These are phyloP conservation scores for Daldinia bambusicola DNA, from an alignment of 495 filamentous ascomycete species.

Conservation along the genomic window DNA sequence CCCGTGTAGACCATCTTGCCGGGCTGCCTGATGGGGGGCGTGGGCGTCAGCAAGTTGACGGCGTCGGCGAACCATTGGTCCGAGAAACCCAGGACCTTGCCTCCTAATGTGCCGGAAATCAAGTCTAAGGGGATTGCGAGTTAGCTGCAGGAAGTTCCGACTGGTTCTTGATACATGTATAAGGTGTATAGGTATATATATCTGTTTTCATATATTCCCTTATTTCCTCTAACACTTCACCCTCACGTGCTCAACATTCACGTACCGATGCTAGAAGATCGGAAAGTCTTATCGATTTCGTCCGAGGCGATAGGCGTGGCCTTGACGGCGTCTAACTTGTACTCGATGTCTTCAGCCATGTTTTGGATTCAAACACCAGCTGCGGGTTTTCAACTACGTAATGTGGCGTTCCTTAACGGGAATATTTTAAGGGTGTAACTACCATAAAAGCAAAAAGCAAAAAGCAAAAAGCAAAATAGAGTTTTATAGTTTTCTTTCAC, in stretches of 20 bases:
- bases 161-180: too few relatives aligned
- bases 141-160: conserved; percentile 23
- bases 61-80: conserved; percentile 93
- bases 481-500: not conserved
- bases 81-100: conserved; percentile 77
- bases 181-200: too few relatives aligned
- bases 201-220: too few relatives aligned
- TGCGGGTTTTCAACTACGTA: not conserved
- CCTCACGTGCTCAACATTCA: conserved; percentile 14
- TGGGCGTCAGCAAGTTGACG: conserved; percentile 79
- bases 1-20: conserved; percentile 87
- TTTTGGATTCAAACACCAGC: not conserved
- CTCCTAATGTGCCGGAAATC: conserved; percentile 77
- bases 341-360: conserved; percentile 53
- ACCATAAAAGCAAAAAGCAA: too few relatives aligned
- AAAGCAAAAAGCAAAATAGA: conserved; percentile 6
- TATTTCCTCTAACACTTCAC: not conserved
- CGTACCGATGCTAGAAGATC: conserved; percentile 74
- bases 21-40: conserved; percentile 76
- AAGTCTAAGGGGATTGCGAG: conserved; percentile 65
- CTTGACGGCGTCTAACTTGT: conserved; percentile 59
- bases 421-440: conserved; percentile 7
- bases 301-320: conserved; percentile 61
- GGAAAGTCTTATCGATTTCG: conserved; percentile 77
- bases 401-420: conserved; percentile 8